phyloP scores from a whole-genome alignment of 1,139 yeast species.

The Meyerozyma guilliermondii region DNA sequence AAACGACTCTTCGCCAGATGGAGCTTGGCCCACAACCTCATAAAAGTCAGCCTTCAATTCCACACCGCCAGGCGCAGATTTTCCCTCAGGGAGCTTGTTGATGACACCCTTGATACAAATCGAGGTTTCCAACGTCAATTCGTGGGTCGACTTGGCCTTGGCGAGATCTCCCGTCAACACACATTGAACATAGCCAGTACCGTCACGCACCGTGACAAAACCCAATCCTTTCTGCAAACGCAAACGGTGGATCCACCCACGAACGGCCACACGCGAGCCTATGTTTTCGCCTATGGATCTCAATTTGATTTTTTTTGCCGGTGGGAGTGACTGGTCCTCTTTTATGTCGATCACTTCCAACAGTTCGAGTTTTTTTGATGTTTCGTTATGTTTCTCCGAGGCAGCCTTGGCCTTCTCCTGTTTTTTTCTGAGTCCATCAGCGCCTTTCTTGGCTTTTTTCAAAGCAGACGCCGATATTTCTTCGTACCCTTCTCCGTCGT shows the following conservation, averaged over 20 bases:
- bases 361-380: slow-evolving; percentile 69
- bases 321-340: slow-evolving; percentile 70
- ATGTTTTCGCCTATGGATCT: slow-evolving; percentile 45
- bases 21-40: slow-evolving; percentile 86
- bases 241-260: slow-evolving; percentile 96
- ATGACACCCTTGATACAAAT: slow-evolving; percentile 75
- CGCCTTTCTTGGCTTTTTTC: slow-evolving; percentile 95
- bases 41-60: slow-evolving; percentile 90
- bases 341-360: slow-evolving; percentile 64
- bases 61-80: slow-evolving; percentile 96
- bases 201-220: slow-evolving; percentile 90
- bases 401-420: slow-evolving; percentile 72
- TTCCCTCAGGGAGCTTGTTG: slow-evolving; percentile 87
- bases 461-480: slow-evolving; percentile 90
- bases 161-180: slow-evolving; percentile 90
- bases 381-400: slow-evolving; percentile 60
- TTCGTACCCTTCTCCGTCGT: slow-evolving; percentile 54
- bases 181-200: slow-evolving; percentile 85
- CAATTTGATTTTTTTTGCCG: slow-evolving; percentile 66
- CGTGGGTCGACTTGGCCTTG: slow-evolving; percentile 77
- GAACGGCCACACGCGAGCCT: slow-evolving; percentile 64
- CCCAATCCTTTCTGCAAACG: slow-evolving; percentile 90
- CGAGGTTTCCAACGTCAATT: slow-evolving; percentile 85
- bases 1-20: slow-evolving; percentile 93
- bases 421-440: slow-evolving; percentile 86